Evolutionary conservation across 257 asterid genomes (phyloP), one percentile per base, ranked within the genome.

Genomic region (Dorcoceras hygrometricum): DNA sequence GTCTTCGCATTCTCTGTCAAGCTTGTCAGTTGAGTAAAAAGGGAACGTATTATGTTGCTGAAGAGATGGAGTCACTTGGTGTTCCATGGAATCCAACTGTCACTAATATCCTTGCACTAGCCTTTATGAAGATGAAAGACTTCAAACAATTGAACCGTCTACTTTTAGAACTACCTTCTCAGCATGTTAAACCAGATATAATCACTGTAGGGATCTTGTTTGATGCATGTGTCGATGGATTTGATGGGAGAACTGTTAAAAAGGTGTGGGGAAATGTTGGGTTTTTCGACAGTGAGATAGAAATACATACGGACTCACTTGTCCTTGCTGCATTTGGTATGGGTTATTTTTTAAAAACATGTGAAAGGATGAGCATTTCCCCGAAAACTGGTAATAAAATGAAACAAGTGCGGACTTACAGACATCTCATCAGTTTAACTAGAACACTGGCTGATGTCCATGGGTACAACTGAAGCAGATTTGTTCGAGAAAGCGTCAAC

Each of bases 121-220:
- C 77, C 58, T 67, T 62, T 63, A 31, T 76, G 59, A 76, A 76
- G 63, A 76, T 76, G 80, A 76, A 68, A n/a, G 80, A 76, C 58
- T 76, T 71, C 57, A 76, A 36, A 23, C 57, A 48, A 23, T 67
- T 76, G 74, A 57, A 76, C 29, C 23, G 67, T 18, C 27, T 76
- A 48, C 72, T 76, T 31, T 76, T 67, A 14, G 80, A 76, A 62
- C 65, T 76, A n/a, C 71, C 80, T 43, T 48, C 69, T 62, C 68
- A 71, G 46, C 25, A 32, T 29, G 74, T 71, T n/a, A 71, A 71
- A 50, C 80, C 80, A 23, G 80, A 76, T 54, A 66, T 76, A 29
- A 32, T 76, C 28, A 76, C 80, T 24, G 68, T 71, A 5, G 80
- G 80, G 34, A 46, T 76, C 3, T 56, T 76, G 5, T 71, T 62